Evolutionary conservation across 345 rosid species (phyloP).

Genomic region (Cardamine occulta): DNA sequence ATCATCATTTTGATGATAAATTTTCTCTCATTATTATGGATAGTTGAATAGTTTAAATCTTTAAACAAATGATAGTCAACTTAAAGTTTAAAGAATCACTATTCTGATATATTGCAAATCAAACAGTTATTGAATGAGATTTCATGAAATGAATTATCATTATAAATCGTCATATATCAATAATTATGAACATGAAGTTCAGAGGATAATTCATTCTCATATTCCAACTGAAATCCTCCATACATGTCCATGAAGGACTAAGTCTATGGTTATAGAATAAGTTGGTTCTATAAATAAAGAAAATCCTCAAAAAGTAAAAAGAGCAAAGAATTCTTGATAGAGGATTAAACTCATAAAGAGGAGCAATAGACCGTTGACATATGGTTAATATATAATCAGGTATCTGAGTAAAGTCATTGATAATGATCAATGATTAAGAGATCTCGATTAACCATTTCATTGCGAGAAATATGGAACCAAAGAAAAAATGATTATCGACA

Average conservation of each 20-base stretch:
- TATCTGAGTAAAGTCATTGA: not conserved
- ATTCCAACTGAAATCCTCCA: not conserved
- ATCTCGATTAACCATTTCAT: not conserved
- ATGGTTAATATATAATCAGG: not conserved
- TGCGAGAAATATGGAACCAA: not conserved
- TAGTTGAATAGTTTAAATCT: no score
- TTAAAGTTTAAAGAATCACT: no score
- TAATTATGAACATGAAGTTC: no score
- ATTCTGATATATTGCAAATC: no score
- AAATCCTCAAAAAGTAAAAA: not conserved
- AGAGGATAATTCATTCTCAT: not conserved
- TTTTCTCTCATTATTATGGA: no score
- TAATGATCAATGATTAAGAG: not conserved
- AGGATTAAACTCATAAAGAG: not conserved
- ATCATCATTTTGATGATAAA: no score
- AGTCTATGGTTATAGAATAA: not conserved
- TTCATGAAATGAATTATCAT: no score
- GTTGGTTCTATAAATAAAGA: not conserved
- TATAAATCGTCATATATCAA: no score
- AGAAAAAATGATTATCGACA: not conserved
- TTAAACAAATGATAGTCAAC: no score
- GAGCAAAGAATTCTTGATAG: not conserved
- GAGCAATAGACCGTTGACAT: not conserved
- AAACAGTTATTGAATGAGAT: no score
- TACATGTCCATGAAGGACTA: not conserved